These are phyloP conservation scores for Neopestalotiopsis rosae DNA, from an alignment of 2,329 filamentous ascomycete species.

Conservation along the genomic window DNA sequence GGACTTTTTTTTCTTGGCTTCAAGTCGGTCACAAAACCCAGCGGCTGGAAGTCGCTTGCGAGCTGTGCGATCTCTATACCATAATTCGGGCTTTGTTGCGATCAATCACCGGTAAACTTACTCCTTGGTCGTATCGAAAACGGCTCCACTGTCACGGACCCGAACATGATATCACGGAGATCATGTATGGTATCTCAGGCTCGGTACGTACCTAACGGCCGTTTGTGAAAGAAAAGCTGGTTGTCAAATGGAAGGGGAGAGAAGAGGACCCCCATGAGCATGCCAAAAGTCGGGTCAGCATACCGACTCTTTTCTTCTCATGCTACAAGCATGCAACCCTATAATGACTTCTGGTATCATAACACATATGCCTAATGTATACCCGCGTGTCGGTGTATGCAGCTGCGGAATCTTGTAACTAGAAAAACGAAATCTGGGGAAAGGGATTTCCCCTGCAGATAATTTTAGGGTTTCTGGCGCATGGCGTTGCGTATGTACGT, in stretches of 20 bases:
- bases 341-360: neutral
- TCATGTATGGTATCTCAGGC: neutral
- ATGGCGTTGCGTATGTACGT: too few species aligned
- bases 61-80: neutral
- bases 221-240: neutral
- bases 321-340: neutral
- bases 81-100: neutral
- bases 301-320: neutral
- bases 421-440: slow-evolving; percentile 13
- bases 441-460: slow-evolving; percentile 16
- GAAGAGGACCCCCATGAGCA: neutral
- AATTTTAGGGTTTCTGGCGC: neutral
- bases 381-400: slow-evolving; percentile 9
- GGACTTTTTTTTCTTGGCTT: too few species aligned
- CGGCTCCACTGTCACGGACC: neutral
- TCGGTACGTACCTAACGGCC: neutral
- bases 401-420: slow-evolving; percentile 2
- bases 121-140: neutral
- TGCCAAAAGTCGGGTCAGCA: neutral
- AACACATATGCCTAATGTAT: slow-evolving; percentile 6
- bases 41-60: neutral
- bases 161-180: slow-evolving; percentile 1
- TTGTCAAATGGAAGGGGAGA: neutral
- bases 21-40: neutral
- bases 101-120: neutral